Base-by-base conservation (phyloP, 2,329 filamentous ascomycete genomes). In the Xylariomycetidae sp. region DNA sequence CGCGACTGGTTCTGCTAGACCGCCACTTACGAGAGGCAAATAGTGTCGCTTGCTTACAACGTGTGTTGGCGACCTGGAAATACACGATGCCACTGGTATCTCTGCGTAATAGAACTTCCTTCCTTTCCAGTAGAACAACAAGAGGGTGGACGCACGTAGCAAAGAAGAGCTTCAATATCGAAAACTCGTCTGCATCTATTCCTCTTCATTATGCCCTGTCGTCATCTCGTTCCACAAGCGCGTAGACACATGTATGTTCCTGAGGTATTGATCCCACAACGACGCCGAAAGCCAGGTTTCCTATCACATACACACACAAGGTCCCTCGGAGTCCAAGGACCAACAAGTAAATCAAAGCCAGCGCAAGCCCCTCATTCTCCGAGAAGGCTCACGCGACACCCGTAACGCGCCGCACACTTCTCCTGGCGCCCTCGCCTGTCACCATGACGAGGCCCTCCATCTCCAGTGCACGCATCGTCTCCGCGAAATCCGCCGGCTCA, bases 391-490 rank as follows among this genome's bases (percentile, higher is more conserved):
- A 64, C 19, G 63, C 62, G 29, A 68, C 56, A 19, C 63, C 65
- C 27, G 71, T 85, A 27, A 94, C 76, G 49, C 88, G 77, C 52
- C 90, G 77, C 31, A 98, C 80, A 44, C 66, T 85, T 64, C 81
- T 85, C 61, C 90, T 79, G 13, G 82, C 74, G 4, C 92, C 92
- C 49, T 96, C 90, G 1, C 92, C 92, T 20, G 73, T 70, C 13
- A 96, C 69, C 61, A 84, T 84, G 37, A 95, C 71, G 19, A 76
- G 66, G 1, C 89, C 92, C 63, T 96, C 92, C 43, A 82, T 76
- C 68, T 98, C 90, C 38, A 96, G 64, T 9, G 72, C 68, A 43
- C 83, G 71, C 57, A 96, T 74, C 10, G 80, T 83, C 59, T 95
- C 89, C 10, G 76, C 74, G 57, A 98, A 92, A 57, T 96, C 90